Conservation (phyloP, 306 rosid genomes). For the Pyrus betulifolia region DNA sequence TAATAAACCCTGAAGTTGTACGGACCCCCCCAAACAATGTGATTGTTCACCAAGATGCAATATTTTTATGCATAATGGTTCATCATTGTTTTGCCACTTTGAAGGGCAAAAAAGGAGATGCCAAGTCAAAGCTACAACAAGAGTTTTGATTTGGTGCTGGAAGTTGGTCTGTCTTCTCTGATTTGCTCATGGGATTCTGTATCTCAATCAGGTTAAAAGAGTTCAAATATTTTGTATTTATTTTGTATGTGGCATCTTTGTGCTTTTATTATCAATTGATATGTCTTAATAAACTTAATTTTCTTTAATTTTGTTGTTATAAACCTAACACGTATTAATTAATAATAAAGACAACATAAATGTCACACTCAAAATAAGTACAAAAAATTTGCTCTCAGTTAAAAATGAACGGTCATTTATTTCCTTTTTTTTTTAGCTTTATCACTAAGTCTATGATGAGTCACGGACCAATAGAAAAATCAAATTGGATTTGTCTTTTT, state of each 20-base stretch:
- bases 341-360: too few species aligned
- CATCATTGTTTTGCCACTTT: not conserved
- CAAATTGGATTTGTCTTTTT: conserved; percentile 2
- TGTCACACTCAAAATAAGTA: too few species aligned
- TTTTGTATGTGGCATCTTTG: too few species aligned
- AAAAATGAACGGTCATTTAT: not conserved
- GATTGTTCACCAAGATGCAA: not conserved
- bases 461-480: conserved; percentile 38
- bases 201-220: not conserved
- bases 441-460: conserved; percentile 31
- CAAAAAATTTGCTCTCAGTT: too few species aligned
- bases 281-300: too few species aligned
- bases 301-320: too few species aligned
- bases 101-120: not conserved
- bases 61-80: too few species aligned
- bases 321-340: too few species aligned
- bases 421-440: not conserved
- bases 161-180: not conserved
- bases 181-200: conserved; percentile 14
- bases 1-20: not conserved
- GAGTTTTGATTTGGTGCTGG: not conserved
- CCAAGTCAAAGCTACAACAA: not conserved
- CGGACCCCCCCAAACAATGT: not conserved
- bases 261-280: too few species aligned
- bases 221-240: too few species aligned